phyloP scores from a whole-genome alignment of 352 stramenopile species.

The Globisporangium cederbergense region DNA sequence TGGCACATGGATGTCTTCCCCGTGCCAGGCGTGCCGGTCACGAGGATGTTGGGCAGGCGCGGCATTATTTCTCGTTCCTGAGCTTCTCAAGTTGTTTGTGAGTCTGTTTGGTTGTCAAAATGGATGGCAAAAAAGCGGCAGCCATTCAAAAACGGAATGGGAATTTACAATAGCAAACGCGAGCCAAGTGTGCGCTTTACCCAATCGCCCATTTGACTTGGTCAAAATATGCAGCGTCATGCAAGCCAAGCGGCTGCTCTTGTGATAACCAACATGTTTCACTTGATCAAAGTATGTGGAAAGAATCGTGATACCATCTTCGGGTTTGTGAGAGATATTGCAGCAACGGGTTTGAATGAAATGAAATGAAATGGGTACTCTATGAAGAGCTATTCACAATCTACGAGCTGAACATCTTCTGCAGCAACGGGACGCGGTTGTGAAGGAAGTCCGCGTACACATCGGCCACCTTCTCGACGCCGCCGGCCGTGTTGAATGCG shows the following conservation, averaged over 20 bases:
- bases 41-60: constrained; percentile 93
- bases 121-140: constrained; percentile 5
- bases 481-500: constrained; percentile 10
- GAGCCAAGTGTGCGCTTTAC: background rate
- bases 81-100: background rate
- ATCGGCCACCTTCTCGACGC: constrained; percentile 1
- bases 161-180: background rate
- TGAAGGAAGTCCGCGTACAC: constrained; percentile 15
- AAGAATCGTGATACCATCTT: background rate
- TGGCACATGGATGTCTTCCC: constrained; percentile 94
- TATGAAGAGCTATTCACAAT: background rate
- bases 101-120: background rate
- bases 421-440: constrained; percentile 11
- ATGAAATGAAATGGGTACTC: background rate
- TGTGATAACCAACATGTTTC: background rate
- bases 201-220: background rate
- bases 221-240: background rate
- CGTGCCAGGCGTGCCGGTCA: constrained; percentile 96
- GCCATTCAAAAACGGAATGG: constrained; percentile 2
- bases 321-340: background rate
- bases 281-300: background rate
- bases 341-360: background rate
- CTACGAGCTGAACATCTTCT: constrained; percentile 12
- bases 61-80: constrained; percentile 26
- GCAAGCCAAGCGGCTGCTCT: background rate